Evolutionary conservation across 495 filamentous ascomycete genomes (phyloP).

Genomic region (Apiosordaria backusii): DNA sequence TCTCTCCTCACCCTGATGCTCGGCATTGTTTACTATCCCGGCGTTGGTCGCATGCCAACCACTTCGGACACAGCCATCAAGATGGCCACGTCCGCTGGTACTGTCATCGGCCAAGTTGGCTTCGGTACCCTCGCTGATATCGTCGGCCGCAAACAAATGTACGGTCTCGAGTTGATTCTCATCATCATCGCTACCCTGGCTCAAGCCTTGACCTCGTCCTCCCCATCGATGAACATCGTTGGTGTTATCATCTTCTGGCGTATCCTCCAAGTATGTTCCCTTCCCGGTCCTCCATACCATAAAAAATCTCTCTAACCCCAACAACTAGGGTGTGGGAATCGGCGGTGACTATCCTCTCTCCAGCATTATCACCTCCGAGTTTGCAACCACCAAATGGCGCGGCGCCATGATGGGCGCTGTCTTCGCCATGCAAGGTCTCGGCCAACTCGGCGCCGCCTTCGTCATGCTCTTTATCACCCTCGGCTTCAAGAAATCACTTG

Average conservation of each 20-base stretch:
- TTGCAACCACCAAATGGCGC: slow-evolving; percentile 71
- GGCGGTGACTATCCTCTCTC: slow-evolving; percentile 85
- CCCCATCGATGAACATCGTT: slow-evolving; percentile 65
- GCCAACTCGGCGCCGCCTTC: slow-evolving; percentile 68
- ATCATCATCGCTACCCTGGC: slow-evolving; percentile 84
- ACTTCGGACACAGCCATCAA: slow-evolving; percentile 80
- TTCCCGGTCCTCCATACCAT: not conserved
- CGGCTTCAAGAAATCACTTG: slow-evolving; percentile 69
- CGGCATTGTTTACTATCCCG: slow-evolving; percentile 67
- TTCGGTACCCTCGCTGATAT: slow-evolving; percentile 81
- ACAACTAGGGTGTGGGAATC: slow-evolving; percentile 62
- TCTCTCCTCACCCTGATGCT: slow-evolving; percentile 64
- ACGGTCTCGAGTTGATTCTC: slow-evolving; percentile 81
- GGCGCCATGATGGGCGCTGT: slow-evolving; percentile 82
- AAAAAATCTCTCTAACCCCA: not conserved
- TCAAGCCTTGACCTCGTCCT: slow-evolving; percentile 65
- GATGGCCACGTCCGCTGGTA: slow-evolving; percentile 80
- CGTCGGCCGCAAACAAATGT: slow-evolving; percentile 78
- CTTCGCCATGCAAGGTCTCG: slow-evolving; percentile 80
- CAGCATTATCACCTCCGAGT: slow-evolving; percentile 80
- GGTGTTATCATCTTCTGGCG: slow-evolving; percentile 88
- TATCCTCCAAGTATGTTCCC: slow-evolving; percentile 62
- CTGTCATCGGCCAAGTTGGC: slow-evolving; percentile 76
- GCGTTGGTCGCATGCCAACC: slow-evolving; percentile 53
- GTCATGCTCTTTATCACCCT: slow-evolving; percentile 67